phyloP scores from a whole-genome alignment of 1,284 basidiomycete species.

The Melampsora americana region DNA sequence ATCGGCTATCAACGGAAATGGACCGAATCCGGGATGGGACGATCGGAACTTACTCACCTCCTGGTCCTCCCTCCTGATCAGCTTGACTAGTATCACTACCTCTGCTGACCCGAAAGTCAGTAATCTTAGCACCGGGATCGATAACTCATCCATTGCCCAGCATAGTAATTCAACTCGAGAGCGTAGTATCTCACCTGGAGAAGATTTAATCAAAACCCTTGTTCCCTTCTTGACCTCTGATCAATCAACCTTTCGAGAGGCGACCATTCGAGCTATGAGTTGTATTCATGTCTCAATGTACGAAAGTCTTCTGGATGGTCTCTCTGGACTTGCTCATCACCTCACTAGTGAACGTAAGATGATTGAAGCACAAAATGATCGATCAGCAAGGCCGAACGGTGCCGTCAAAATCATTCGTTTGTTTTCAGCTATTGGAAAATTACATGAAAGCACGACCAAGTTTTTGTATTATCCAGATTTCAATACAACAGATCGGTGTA shows the following conservation, averaged over 20 bases:
- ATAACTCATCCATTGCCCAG: slow-evolving; percentile 25
- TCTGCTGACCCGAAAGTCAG: slow-evolving; percentile 29
- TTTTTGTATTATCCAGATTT: slow-evolving; percentile 38
- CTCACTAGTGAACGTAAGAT: slow-evolving; percentile 43
- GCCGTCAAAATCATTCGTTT: slow-evolving; percentile 35
- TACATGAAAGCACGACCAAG: slow-evolving; percentile 42
- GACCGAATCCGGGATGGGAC: slow-evolving; percentile 40
- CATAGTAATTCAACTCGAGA: slow-evolving; percentile 26
- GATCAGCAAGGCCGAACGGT: slow-evolving; percentile 30
- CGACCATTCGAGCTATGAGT: slow-evolving; percentile 33
- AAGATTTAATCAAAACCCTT: slow-evolving; percentile 41
- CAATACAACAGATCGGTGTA: background rate
- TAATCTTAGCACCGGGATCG: slow-evolving; percentile 33
- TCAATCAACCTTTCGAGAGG: slow-evolving; percentile 34
- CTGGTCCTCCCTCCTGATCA: slow-evolving; percentile 42
- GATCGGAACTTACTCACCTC: slow-evolving; percentile 40
- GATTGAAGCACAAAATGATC: slow-evolving; percentile 44
- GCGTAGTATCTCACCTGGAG: slow-evolving; percentile 36
- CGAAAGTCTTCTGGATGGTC: slow-evolving; percentile 29
- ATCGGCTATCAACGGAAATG: slow-evolving; percentile 23
- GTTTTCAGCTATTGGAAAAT: slow-evolving; percentile 39
- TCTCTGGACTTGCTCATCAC: slow-evolving; percentile 44
- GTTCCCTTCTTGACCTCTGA: slow-evolving; percentile 44
- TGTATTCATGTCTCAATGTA: slow-evolving; percentile 44
- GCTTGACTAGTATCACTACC: slow-evolving; percentile 42